phyloP scores from a whole-genome alignment of 345 rosid species.

The Garcia nutans region DNA sequence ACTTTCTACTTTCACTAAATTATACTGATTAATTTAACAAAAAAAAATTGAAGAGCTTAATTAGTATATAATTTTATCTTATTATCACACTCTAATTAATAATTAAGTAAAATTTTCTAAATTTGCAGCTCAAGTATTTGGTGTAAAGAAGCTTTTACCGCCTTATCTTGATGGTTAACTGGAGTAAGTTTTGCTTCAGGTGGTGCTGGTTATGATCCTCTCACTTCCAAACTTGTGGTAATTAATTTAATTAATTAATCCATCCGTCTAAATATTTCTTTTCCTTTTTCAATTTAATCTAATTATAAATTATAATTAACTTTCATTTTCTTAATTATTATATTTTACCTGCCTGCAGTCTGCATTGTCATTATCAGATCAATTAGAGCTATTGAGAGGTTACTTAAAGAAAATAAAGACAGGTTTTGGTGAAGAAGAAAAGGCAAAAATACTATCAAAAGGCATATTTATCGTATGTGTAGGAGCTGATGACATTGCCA shows the following conservation, averaged over 20 bases:
- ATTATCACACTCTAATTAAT: too few relatives aligned
- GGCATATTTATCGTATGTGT: slow-evolving; percentile 15
- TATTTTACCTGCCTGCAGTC: background rate
- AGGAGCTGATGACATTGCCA: slow-evolving; percentile 30
- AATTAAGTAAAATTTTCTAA: background rate
- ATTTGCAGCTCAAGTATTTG: slow-evolving; percentile 38
- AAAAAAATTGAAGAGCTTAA: too few relatives aligned
- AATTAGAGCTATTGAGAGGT: slow-evolving; percentile 17
- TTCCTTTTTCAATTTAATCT: background rate
- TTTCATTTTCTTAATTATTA: background rate
- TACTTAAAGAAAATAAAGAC: slow-evolving; percentile 20
- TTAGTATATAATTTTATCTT: too few relatives aligned
- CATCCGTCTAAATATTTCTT: too few relatives aligned
- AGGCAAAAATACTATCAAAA: slow-evolving; percentile 12
- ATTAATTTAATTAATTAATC: background rate
- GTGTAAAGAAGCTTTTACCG: slow-evolving; percentile 36
- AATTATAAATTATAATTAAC: background rate
- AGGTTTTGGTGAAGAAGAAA: slow-evolving; percentile 22
- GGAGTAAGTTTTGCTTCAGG: slow-evolving; percentile 56
- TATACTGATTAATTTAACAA: too few relatives aligned
- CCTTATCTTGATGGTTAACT: slow-evolving; percentile 44
- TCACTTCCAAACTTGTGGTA: slow-evolving; percentile 35
- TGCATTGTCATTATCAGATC: slow-evolving; percentile 5
- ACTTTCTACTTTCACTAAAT: too few relatives aligned
- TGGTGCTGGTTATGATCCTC: slow-evolving; percentile 43